Conservation (phyloP, 495 filamentous ascomycete species). For the Aspergillus leporis region DNA sequence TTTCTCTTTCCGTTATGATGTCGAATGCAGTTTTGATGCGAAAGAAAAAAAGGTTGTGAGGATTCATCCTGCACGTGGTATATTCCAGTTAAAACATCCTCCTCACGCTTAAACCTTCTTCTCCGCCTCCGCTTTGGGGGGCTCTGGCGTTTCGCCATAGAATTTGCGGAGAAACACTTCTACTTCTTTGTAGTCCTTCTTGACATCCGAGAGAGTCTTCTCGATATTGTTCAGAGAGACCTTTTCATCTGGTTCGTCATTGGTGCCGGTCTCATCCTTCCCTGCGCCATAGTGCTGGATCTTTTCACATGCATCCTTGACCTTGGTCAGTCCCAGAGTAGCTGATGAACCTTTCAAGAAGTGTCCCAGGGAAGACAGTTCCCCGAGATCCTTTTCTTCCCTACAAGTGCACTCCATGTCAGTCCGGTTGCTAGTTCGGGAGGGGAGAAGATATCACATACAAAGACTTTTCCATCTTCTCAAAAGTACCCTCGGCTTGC, state of each 20-base stretch:
- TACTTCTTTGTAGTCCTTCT: conserved; percentile 74
- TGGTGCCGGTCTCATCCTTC: conserved; percentile 73
- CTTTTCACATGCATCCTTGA: conserved; percentile 92
- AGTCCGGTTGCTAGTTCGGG: not conserved
- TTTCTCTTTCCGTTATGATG: conserved; percentile 1
- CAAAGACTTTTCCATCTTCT: conserved; percentile 80
- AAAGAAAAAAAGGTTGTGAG: not conserved
- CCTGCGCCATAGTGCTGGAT: conserved; percentile 88
- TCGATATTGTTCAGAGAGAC: conserved; percentile 67
- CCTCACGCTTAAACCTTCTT: conserved; percentile 17
- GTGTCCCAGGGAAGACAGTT: conserved; percentile 83
- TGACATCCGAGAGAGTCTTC: conserved; percentile 67
- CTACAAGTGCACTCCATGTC: conserved; percentile 44
- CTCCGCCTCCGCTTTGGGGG: conserved; percentile 5
- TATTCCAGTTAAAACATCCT: conserved; percentile 20
- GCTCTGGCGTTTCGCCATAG: conserved; percentile 50
- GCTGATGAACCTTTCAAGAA: conserved; percentile 99
- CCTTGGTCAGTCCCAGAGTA: conserved; percentile 87
- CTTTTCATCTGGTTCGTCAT: conserved; percentile 59
- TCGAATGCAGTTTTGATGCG: not conserved
- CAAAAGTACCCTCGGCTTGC: conserved; percentile 83
- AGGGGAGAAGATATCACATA: conserved; percentile 52
- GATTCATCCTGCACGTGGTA: conserved; percentile 8
- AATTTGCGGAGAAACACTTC: conserved; percentile 71
- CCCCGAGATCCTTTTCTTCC: conserved; percentile 58